A percentile compares a stretch with the other conserved stretches of the same genome.
Evolutionary conservation across 139 green algal species (phyloP).

Genomic region (Micromonas commoda): DNA sequence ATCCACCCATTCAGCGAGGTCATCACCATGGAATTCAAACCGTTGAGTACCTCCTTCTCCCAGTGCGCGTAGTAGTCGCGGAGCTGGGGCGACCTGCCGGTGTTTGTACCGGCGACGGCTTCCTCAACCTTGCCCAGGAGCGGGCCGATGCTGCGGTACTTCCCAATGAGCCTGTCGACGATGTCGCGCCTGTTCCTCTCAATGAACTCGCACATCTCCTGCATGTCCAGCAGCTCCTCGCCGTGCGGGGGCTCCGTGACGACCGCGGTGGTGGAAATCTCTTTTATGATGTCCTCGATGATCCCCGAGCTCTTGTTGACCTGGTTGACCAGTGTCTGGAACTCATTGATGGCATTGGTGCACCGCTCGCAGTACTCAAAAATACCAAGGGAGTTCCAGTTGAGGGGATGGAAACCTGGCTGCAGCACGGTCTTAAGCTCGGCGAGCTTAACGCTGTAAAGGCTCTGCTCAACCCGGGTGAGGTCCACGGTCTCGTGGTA

Average conservation of each 20-base stretch:
- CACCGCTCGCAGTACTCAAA: conserved; percentile 64
- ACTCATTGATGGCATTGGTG: conserved; percentile 69
- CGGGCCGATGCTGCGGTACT: conserved; percentile 68
- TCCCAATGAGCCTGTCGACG: conserved; percentile 66
- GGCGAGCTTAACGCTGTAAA: conserved; percentile 48
- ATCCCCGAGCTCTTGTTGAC: conserved; percentile 73
- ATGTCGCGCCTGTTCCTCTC: conserved; percentile 58
- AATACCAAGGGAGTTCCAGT: conserved; percentile 88
- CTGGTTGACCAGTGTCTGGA: conserved; percentile 43
- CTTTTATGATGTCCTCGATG: conserved; percentile 66
- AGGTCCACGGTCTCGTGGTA: conserved; percentile 51
- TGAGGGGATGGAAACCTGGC: conserved; percentile 69
- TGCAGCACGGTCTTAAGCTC: conserved; percentile 61
- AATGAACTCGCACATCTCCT: conserved; percentile 69
- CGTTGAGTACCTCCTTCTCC: conserved; percentile 76
- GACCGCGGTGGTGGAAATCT: conserved; percentile 47
- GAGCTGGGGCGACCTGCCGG: conserved; percentile 64
- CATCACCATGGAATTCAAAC: conserved; percentile 68
- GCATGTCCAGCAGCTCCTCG: conserved; percentile 53
- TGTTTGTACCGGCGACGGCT: conserved; percentile 74
- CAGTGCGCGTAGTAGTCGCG: conserved; percentile 74
- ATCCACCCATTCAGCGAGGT: conserved; percentile 59
- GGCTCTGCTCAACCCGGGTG: conserved; percentile 45
- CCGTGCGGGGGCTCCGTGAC: conserved; percentile 13
- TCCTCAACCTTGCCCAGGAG: conserved; percentile 81